These are phyloP conservation scores for Lycium ferocissimum DNA, from an alignment of 257 asterid genomes.

Conservation along the genomic window DNA sequence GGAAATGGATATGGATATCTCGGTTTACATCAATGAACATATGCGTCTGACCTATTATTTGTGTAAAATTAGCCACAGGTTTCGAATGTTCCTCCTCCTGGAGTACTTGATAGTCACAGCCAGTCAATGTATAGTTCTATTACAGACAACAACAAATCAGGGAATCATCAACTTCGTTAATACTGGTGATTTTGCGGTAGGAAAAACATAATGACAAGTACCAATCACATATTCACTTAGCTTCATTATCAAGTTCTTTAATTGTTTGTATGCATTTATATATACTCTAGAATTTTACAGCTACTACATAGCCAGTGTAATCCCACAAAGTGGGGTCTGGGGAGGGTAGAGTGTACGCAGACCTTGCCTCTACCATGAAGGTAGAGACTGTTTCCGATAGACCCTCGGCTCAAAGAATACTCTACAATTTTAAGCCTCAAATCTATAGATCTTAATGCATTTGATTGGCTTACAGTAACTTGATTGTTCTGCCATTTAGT, in stretches of 20 bases:
- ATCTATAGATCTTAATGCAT: neutral
- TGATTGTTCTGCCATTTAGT: neutral
- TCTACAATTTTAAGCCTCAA: neutral
- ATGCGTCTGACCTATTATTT: constrained; percentile 62
- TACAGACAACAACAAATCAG: constrained; percentile 75
- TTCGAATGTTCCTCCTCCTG: constrained; percentile 74
- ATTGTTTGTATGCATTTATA: neutral
- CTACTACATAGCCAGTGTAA: no score
- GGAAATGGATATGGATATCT: constrained; percentile 76
- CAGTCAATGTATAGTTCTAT: constrained; percentile 66
- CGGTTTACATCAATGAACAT: constrained; percentile 80
- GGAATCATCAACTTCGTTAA: constrained; percentile 70
- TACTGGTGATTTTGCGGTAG: constrained; percentile 87
- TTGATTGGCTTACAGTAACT: neutral
- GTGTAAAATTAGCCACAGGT: constrained; percentile 88
- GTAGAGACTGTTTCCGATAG: no score
- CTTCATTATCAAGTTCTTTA: neutral
- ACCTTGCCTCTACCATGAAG: no score
- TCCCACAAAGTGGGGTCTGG: no score
- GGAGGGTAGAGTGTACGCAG: no score
- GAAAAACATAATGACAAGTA: no score
- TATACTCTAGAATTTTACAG: neutral
- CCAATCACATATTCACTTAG: neutral
- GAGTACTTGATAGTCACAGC: constrained; percentile 73
- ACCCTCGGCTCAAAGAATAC: no score